Evolutionary conservation across 2,329 filamentous ascomycete genomes (phyloP), one percentile per base, ranked within the genome.

Genomic region (Lachnellula suecica): DNA sequence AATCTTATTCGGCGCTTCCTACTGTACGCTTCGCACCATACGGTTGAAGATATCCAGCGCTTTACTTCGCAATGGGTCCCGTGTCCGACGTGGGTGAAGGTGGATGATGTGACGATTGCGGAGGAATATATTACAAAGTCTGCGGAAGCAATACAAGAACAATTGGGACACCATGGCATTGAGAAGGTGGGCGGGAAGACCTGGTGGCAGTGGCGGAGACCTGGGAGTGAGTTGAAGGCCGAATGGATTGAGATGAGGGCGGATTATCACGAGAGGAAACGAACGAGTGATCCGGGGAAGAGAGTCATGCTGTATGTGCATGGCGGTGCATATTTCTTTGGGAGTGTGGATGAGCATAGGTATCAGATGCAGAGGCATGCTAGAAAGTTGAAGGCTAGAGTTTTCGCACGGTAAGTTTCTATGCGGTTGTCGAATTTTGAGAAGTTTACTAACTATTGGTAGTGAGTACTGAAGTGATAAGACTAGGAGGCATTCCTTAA

Each of bases 341-440:
- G 94, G 13, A 95, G 91, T 62, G 87, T 97, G 34, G 92, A 97
- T 66, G 92, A 96, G 70, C 94, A 97, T 74, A 85, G 94, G n/a
- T 97, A 97, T 72, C 93, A 97, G 77, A 85, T 99, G 79, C 94
- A 99, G 71, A 82, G 93, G 44, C 92, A 97, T 78, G 94, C 94
- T 24, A 82, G 94, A 49, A 97, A 97, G 72, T 79, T 99, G 55
- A 91, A 94, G 70, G 93, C 91, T 17, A 81, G 91, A 50, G 88
- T 97, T 7, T 84, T 97, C 69, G 91, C 93, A 22, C 88, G 72
- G 72, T 74, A 69, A 59, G 70, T 49, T 48, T n/a, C 22, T 54
- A 56, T 47, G 43, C 57, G 53, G 34, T 47, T 50, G 5, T 43
- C n/a, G 27, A 51, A 23, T 19, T 10, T n/a, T 22, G 34, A 11